Evolutionary conservation across 257 asterid species (phyloP).

Genomic region (Rehmannia glutinosa): DNA sequence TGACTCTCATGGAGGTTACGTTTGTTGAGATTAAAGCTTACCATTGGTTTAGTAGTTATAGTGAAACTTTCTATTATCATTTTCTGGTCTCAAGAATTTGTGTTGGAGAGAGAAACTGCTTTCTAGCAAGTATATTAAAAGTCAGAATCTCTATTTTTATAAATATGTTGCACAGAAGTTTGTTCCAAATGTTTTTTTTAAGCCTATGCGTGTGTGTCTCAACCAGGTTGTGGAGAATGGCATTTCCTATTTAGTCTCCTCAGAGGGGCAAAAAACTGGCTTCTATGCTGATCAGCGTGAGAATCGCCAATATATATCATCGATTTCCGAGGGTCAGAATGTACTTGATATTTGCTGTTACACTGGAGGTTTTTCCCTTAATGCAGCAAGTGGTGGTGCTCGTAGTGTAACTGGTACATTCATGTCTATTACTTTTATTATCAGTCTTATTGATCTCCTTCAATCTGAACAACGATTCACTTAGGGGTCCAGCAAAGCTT

Average conservation of each 20-base stretch:
- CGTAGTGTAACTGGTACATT: constrained; percentile 60
- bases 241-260: constrained; percentile 67
- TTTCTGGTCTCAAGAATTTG: too few species aligned
- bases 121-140: too few species aligned
- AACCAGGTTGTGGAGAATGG: constrained; percentile 84
- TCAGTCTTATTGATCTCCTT: neutral
- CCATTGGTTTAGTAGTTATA: too few species aligned
- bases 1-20: too few species aligned
- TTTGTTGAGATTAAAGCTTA: too few species aligned
- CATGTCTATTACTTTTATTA: neutral
- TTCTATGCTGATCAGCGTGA: constrained; percentile 99
- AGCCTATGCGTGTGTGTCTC: constrained; percentile 5
- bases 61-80: too few species aligned
- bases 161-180: neutral
- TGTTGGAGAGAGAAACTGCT: too few species aligned
- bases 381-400: constrained; percentile 91
- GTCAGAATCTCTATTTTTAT: neutral
- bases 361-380: constrained; percentile 91
- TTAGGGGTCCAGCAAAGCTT: neutral
- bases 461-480: neutral
- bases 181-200: neutral
- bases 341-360: constrained; percentile 91
- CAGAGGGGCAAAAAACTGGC: constrained; percentile 95
- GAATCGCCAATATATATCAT: constrained; percentile 69
- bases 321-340: constrained; percentile 66